Percentiles rank a stretch among this genome's conserved stretches.
phyloP scores from a whole-genome alignment of 169 alveolate species.

The Plasmodium gonderi region DNA sequence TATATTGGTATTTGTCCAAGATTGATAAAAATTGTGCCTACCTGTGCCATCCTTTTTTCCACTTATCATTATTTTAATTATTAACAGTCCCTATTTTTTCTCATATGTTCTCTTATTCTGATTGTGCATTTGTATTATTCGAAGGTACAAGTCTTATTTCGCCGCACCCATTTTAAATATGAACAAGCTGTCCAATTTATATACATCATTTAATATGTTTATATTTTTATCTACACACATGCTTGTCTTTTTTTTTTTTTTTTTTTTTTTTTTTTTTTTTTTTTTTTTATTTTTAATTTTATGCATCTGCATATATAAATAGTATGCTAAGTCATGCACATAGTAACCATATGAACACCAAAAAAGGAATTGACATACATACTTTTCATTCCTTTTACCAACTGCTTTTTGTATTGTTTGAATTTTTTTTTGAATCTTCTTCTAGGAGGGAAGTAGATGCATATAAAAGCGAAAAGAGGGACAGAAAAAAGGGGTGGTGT shows the following conservation, averaged over 20 bases:
- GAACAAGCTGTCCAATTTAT: not conserved
- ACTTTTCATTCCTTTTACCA: not conserved
- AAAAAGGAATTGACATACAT: not conserved
- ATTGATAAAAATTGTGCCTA: constrained; percentile 76
- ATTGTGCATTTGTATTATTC: not conserved
- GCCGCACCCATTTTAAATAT: not conserved
- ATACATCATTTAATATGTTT: not conserved
- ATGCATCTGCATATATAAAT: not conserved
- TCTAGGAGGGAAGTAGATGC: not conserved
- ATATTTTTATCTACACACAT: not conserved
- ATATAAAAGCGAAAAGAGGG: not conserved
- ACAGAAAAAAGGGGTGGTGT: too few relatives aligned
- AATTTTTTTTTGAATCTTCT: not conserved
- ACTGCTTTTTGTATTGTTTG: not conserved
- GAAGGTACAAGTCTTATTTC: not conserved
- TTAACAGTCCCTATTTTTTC: not conserved
- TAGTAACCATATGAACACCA: not conserved
- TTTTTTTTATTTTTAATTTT: constrained; percentile 12
- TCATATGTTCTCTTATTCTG: not conserved
- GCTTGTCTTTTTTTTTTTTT: constrained; percentile 10
- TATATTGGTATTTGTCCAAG: constrained; percentile 77
- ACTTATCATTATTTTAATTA: constrained; percentile 68
- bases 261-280: constrained; percentile 9
- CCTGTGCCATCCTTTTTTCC: constrained; percentile 77
- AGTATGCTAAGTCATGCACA: not conserved